Evolutionary conservation across 2,329 filamentous ascomycete genomes (phyloP).

Genomic region (Hansfordia pulvinata): DNA sequence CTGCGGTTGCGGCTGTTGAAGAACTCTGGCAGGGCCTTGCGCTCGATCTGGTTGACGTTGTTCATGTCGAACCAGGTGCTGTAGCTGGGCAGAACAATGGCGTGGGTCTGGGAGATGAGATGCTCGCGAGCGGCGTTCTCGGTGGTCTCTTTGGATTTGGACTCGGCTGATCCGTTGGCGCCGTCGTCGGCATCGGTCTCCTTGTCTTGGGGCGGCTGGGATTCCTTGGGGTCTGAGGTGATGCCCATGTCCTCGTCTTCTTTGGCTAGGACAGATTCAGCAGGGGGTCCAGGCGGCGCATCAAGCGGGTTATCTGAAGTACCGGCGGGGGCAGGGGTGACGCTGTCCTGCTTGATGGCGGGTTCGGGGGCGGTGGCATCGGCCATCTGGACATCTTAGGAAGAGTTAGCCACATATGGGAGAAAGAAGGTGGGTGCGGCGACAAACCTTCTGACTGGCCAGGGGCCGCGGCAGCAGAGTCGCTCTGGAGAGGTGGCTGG

Average conservation of each 20-base stretch:
- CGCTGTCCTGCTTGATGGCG: constrained; percentile 46
- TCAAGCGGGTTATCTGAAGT: constrained; percentile 52
- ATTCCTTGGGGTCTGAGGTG: constrained; percentile 35
- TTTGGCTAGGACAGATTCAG: constrained; percentile 43
- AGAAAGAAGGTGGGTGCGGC: constrained; percentile 3
- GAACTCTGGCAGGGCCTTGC: constrained; percentile 91
- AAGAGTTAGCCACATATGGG: not conserved
- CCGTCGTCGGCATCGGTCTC: constrained; percentile 31
- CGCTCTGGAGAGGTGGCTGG: constrained; percentile 36
- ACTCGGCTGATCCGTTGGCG: constrained; percentile 37
- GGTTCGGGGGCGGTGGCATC: constrained; percentile 32
- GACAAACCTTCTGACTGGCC: constrained; percentile 32
- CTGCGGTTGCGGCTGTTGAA: constrained; percentile 97
- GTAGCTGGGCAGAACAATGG: constrained; percentile 94
- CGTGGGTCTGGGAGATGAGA: constrained; percentile 83
- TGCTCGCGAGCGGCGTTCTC: constrained; percentile 85
- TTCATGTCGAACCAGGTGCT: constrained; percentile 99
- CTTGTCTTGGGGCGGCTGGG: constrained; percentile 27
- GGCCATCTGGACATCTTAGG: constrained; percentile 49
- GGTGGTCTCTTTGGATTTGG: constrained; percentile 65
- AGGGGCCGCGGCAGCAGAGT: constrained; percentile 20
- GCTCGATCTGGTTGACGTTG: constrained; percentile 77
- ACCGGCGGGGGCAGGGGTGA: constrained; percentile 40
- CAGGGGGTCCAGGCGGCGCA: constrained; percentile 49
- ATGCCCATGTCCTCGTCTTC: constrained; percentile 78